Base-by-base conservation (phyloP, 371 early-diverging fungal genomes). In the Mucor mucedo region DNA sequence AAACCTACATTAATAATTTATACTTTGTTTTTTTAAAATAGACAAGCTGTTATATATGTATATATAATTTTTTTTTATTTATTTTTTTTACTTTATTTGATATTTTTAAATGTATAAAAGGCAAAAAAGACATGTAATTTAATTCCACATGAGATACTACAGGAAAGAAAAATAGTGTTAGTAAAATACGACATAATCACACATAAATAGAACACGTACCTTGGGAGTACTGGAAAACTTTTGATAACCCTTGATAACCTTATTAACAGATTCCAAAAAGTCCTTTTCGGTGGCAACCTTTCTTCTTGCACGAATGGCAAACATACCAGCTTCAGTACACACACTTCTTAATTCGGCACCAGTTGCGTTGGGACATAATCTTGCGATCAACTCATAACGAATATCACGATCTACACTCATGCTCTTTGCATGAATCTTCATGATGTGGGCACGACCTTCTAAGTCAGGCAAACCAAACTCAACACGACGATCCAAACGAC, bases 241-340 rank as follows among this genome's bases (percentile, higher is more conserved):
- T 69, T 98, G 97, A 73, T 99, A 98, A 58, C 93, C 92, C 86
- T 99, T 98, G 86, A 99, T 98, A 63, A 99, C 99, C 87, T 99
- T 99, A 83, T 98, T 95, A 39, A 99, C 99, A n/a, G 98, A 89
- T 70, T 98, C 96, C 79, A 99, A 84, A 83, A 99, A 99, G 86
- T 99, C 99, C 82, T 98, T 96, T 78, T 99, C 99, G 35, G 98
- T 99, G 6, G 99, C 99, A 41, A 96, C 91, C 93, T 99, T 99
- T 85, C 99, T 89, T 78, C 99, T 87, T 59, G 98, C 95, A 42
- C 99, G 90, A 66, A 99, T 99, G 8, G 99, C 99, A 88, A 96
- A 99, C 99, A 99, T 99, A 58, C 99, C 99, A 32, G 99, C 99
- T 83, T 99, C 99, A 30, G 99, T 99, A 84, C 99, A 99, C 52